These are phyloP conservation scores for Galium porrigens DNA, from an alignment of 305 asterid species.

Conservation along the genomic window DNA sequence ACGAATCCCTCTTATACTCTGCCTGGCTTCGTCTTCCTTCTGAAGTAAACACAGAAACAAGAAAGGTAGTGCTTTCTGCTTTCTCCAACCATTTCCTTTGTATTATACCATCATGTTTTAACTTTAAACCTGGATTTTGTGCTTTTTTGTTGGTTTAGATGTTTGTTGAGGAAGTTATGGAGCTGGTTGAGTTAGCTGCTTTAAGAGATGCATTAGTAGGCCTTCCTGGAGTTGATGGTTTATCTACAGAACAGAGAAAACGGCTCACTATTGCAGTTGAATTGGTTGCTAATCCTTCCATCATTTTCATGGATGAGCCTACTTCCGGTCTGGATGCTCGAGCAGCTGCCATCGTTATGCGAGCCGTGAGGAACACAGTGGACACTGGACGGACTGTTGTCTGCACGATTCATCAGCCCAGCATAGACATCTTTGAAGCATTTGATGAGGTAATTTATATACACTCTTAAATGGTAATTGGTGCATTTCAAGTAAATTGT, in stretches of 20 bases:
- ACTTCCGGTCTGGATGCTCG: slow-evolving; percentile 95
- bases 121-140: neutral
- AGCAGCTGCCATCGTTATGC: slow-evolving; percentile 95
- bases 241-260: slow-evolving; percentile 92
- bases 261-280: slow-evolving; percentile 89
- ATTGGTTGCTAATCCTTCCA: slow-evolving; percentile 85
- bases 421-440: slow-evolving; percentile 90
- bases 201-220: slow-evolving; percentile 64
- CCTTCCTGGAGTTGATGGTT: slow-evolving; percentile 87
- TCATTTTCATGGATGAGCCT: slow-evolving; percentile 95
- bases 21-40: slow-evolving; percentile 91
- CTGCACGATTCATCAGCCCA: slow-evolving; percentile 89
- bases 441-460: slow-evolving; percentile 60
- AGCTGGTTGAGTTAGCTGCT: slow-evolving; percentile 67
- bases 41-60: slow-evolving; percentile 39
- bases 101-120: neutral
- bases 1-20: slow-evolving; percentile 78
- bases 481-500: neutral
- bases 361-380: slow-evolving; percentile 83
- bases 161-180: slow-evolving; percentile 93
- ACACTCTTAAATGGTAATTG: neutral
- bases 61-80: slow-evolving; percentile 31
- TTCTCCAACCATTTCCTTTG: neutral
- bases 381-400: slow-evolving; percentile 85
- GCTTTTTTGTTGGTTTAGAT: slow-evolving; percentile 23